phyloP scores from a whole-genome alignment of 768 basidiomycete species.

The Mycena rebaudengoi region DNA sequence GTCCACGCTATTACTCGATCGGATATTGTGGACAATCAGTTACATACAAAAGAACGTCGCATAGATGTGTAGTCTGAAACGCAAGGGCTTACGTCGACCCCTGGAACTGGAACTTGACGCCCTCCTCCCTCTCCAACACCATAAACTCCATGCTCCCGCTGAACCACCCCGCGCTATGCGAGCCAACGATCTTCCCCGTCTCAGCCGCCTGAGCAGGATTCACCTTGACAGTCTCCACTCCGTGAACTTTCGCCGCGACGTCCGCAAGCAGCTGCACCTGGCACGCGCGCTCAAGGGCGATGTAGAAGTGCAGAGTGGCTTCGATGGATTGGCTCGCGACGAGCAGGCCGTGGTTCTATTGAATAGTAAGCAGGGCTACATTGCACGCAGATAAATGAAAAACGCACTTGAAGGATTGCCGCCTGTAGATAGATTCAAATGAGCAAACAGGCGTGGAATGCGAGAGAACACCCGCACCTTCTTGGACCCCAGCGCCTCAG shows the following conservation, averaged over 20 bases:
- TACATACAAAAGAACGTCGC: no score
- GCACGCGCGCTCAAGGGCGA: slow-evolving; percentile 53
- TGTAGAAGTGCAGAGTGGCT: slow-evolving; percentile 51
- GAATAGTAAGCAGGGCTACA: no score
- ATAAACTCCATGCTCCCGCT: slow-evolving; percentile 47
- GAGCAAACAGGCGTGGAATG: no score
- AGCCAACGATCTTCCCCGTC: slow-evolving; percentile 36
- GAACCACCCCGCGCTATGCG: slow-evolving; percentile 45
- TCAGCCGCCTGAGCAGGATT: slow-evolving; percentile 35
- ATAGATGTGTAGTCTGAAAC: no score
- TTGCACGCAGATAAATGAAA: no score
- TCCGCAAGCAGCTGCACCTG: slow-evolving; percentile 56
- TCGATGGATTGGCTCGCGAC: slow-evolving; percentile 51
- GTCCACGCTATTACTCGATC: no score
- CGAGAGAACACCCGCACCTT: no score
- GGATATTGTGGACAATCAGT: no score
- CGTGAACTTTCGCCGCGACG: slow-evolving; percentile 44
- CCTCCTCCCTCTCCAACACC: slow-evolving; percentile 45
- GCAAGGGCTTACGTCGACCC: no score
- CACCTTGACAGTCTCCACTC: slow-evolving; percentile 34
- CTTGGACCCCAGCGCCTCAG: slow-evolving; percentile 48
- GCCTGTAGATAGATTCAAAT: no score
- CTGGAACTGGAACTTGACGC: slow-evolving; percentile 24
- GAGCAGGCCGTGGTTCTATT: slow-evolving; percentile 54
- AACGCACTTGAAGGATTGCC: no score